A percentile compares a stretch with the other conserved stretches of the same genome.
Conservation (phyloP, 129 eudicot species). For the Artemisia argyi region DNA sequence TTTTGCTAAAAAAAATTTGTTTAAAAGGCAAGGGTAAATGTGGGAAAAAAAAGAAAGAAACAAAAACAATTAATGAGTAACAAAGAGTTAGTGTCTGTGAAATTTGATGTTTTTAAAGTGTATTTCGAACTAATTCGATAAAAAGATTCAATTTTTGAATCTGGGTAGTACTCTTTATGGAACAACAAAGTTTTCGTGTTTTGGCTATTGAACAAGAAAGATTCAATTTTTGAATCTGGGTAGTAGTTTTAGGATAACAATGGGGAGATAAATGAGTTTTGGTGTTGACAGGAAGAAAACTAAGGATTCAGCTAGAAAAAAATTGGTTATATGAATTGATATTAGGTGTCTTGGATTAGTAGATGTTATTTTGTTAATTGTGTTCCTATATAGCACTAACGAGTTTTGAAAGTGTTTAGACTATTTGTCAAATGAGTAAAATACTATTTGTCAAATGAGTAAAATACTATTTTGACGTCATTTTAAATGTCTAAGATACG, state of each 20-base stretch:
- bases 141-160: slow-evolving; percentile 17
- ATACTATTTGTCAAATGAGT: neutral
- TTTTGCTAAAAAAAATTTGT: neutral
- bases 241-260: slow-evolving; percentile 59
- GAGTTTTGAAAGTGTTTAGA: neutral
- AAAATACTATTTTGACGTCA: neutral
- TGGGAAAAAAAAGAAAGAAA: too few relatives aligned
- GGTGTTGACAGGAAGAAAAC: slow-evolving; percentile 71
- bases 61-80: too few relatives aligned
- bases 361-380: too few relatives aligned
- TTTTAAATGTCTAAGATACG: neutral
- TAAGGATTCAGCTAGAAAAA: slow-evolving; percentile 88
- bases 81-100: neutral
- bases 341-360: too few relatives aligned
- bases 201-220: slow-evolving; percentile 55
- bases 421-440: slow-evolving; percentile 5
- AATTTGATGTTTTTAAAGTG: slow-evolving; percentile 12
- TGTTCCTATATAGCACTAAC: too few relatives aligned
- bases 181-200: slow-evolving; percentile 65
- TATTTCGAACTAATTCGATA: neutral
- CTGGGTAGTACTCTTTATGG: slow-evolving; percentile 44
- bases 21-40: neutral
- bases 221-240: too few relatives aligned
- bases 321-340: too few relatives aligned
- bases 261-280: slow-evolving; percentile 85